Conservation (phyloP, 768 basidiomycete species). For the Gautieria morchelliformis region DNA sequence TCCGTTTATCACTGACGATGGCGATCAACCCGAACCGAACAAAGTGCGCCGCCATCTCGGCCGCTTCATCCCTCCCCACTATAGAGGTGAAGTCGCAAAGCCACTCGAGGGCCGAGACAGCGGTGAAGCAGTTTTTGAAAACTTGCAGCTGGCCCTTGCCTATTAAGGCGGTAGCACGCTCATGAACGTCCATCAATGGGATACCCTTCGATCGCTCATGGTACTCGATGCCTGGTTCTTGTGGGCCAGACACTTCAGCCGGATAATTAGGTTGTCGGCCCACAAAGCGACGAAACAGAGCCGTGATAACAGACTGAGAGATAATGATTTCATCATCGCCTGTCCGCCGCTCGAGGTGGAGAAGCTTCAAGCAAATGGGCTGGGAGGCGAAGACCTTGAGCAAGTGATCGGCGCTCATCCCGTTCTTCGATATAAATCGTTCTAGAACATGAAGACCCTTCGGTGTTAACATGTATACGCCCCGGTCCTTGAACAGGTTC, state of each 20-base stretch:
- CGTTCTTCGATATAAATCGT: conserved; percentile 99
- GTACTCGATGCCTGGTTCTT: conserved; percentile 55
- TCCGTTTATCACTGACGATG: conserved; percentile 84
- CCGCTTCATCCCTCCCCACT: conserved; percentile 90
- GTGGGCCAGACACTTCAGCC: conserved; percentile 32
- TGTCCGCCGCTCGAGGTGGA: conserved; percentile 90
- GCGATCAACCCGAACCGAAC: conserved; percentile 88
- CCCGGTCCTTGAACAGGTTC: conserved; percentile 94
- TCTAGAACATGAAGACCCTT: conserved; percentile 98
- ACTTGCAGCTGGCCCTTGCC: conserved; percentile 34
- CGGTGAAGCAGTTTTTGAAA: conserved; percentile 63
- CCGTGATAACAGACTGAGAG: conserved; percentile 86
- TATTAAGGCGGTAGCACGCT: conserved; percentile 48
- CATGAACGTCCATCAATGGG: conserved; percentile 58
- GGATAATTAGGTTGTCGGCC: conserved; percentile 80
- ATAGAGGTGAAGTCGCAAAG: conserved; percentile 95
- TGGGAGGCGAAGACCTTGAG: conserved; percentile 82
- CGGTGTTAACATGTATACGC: conserved; percentile 90
- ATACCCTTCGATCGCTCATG: conserved; percentile 73
- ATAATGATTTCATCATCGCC: conserved; percentile 97
- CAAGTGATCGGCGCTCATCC: conserved; percentile 90
- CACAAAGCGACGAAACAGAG: conserved; percentile 91
- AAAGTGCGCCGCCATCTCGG: conserved; percentile 96
- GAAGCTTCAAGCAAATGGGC: conserved; percentile 94
- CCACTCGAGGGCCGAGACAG: conserved; percentile 89